Evolutionary conservation across 2,329 filamentous ascomycete genomes (phyloP), one percentile per base, ranked within the genome.

Genomic region (Neurospora crassa): DNA sequence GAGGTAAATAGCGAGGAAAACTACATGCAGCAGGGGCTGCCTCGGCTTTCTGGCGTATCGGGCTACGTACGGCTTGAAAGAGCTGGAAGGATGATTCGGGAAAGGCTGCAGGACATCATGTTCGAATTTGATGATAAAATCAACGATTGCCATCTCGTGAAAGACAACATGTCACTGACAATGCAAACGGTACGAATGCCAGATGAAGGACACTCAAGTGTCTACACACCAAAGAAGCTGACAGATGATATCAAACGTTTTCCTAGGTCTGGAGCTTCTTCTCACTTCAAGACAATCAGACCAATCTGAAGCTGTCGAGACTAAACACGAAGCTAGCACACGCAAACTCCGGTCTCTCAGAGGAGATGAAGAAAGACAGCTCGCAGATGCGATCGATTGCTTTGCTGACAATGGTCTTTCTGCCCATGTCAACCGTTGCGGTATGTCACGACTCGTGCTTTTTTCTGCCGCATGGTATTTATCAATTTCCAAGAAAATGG

Each of bases 311-410:
- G 40, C 43, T 69, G 18, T 69, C 68, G 1, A 18, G 10, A 2
- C 42, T 53, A 7, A 69, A 59, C 68, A 69, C 41, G 3, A 67
- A 72, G 1, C 76, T 79, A 11, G 74, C 78, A 8, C 69, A 71
- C 12, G 73, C 73, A 42, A 77, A 76, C n/a, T 74, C 74, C 8
- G 68, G 42, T 4, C 74, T 79, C 2, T 76, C 77, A 12, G 67
- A 73, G 10, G 74, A 75, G 12, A 76, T 76, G 20, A 77, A 73
- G 16, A 71, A 74, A 11, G 77, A 78, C 20, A 76, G 77, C 47
- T 73, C 75, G 7, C 74, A 76, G 69, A 79, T 79, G 77, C 77
- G 74, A 24, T 77, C 76, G 1, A 79, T 79, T 34, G 77, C 78
- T 1, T 59, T 78, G 5, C 59, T 79, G 29, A 78, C 76, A 1